Evolutionary conservation across 1,284 basidiomycete species (phyloP), one percentile per base, ranked within the genome.

Genomic region (Acaromyces ingoldii): DNA sequence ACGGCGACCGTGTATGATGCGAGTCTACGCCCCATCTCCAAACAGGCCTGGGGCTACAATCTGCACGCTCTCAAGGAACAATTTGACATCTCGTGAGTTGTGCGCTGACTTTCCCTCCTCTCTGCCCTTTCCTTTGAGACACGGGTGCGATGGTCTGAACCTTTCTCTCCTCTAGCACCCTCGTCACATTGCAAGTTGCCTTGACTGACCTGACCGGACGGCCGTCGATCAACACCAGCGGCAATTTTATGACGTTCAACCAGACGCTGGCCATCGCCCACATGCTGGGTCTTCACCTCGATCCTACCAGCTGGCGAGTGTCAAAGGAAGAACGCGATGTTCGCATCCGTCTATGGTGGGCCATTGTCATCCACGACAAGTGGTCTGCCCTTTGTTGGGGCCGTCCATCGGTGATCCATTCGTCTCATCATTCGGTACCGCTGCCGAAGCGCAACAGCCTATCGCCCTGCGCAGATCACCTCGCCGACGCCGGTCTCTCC

Each of bases 341-440:
- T 49, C 49, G 44, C 15, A 45, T 51, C 24, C 28, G 49, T 11
- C 25, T 51, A 15, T 51, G 42, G 30, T 51, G 49, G 49, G 49
- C 44, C n/a, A 45, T 45, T 6, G 30, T 47, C 2, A 51, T 51
- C 25, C 49, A 51, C 46, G 49, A 51, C 46, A 51, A 51, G 46
- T 51, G 42, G 44, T 51, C 49, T 24, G n/a, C 46, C 13, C 28
- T 51, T 6, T 51, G 49, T 34, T 51, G 49, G 49, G 49, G 49
- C 25, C 6, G 49, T 6, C 49, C 49, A 30, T 29, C 25, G 6
- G 38, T 45, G 5, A 51, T 51, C 19, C 39, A 51, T 42, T n/a
- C 48, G 26, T 9, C 26, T 24, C 42, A 51, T 33, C 31, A 26
- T 28, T 25, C 28, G 15, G 43, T 48, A n/a, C 49, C 49, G 34